Evolutionary conservation across 2,329 filamentous ascomycete genomes (phyloP), one percentile per base, ranked within the genome.

Genomic region (Fusarium continuum): DNA sequence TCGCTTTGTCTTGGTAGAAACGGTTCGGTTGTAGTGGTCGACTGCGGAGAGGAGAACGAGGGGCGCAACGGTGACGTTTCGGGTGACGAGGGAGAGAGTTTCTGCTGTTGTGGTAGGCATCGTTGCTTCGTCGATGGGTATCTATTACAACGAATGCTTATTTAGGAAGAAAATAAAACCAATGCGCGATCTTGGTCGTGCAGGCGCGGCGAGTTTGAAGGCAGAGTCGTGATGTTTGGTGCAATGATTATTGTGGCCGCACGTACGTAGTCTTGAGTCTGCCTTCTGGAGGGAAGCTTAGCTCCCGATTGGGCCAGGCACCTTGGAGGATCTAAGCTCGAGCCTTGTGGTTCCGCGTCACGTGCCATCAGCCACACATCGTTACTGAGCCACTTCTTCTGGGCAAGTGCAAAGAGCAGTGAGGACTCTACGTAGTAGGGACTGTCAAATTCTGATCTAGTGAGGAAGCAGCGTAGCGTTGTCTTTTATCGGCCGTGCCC

Each of bases 31-130:
- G 82, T 96, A 99, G 82, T 99, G 95, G 83, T 99, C 95, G 85
- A 96, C 95, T 71, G 90, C 93, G 67, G 94, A 98, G 74, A 99
- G 92, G 70, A 99, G 92, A 73, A 99, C 95, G 76, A 99, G 89
- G 71, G 95, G 95, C 73, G 95, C 95, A 79, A 99, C 94, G 70
- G 94, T 96, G 79, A 99, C 95, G 79, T 90, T 97, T 79, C 92
- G 89, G 73, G 89, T 94, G 77, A 97, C 93, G 76, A 98, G 90
- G 70, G 92, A 96, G 77, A 97, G 88, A 69, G 94, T 96, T 83
- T 98, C 94, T 79, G 93, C 92, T 76, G 94, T 97, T 68, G 94
- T 98, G 78, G 94, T 89, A 80, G 93, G 94, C 94, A 98, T 98
- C 77, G 75, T 87, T 78, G 72, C 64, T 55, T 54, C 36, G 54